Percentiles rank a stretch among this genome's conserved stretches.
Conservation (phyloP, 148 eudicot species). For the Chenopodium formosanum region DNA sequence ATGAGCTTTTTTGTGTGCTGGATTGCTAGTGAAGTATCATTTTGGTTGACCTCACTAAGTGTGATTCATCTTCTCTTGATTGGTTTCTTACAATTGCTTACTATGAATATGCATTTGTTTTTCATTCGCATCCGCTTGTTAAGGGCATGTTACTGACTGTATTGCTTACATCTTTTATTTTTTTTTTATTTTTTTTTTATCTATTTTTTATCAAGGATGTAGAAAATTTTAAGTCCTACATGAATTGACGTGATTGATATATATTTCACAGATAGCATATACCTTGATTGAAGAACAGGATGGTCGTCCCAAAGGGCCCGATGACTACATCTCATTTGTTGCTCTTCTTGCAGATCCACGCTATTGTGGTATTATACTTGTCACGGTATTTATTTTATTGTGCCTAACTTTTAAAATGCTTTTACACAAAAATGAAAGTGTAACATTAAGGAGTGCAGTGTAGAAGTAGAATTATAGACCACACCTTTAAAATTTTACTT, state of each 20-base stretch:
- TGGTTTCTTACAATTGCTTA: not conserved
- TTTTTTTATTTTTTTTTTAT: too few relatives aligned
- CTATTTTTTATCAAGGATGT: not conserved
- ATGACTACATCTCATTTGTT: constrained; percentile 91
- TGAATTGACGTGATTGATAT: constrained; percentile 10
- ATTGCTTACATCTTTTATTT: not conserved
- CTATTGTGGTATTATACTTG: constrained; percentile 74
- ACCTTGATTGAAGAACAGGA: constrained; percentile 85
- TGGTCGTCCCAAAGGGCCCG: constrained; percentile 56
- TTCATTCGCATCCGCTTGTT: not conserved
- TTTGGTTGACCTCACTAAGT: not conserved
- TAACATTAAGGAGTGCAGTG: not conserved
- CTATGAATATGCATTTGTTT: constrained; percentile 6
- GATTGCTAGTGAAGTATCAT: not conserved
- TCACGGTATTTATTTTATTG: constrained; percentile 33
- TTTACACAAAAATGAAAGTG: not conserved
- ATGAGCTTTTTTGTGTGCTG: not conserved
- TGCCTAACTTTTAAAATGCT: constrained; percentile 2
- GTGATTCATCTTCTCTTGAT: not conserved
- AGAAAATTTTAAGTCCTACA: not conserved
- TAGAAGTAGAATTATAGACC: not conserved
- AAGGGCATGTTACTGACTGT: not conserved
- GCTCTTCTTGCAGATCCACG: constrained; percentile 90
- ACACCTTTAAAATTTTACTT: too few relatives aligned
- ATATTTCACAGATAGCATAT: constrained; percentile 68